Base-by-base conservation (phyloP, 2,329 filamentous ascomycete species). In the Trichoderma polysporum region DNA sequence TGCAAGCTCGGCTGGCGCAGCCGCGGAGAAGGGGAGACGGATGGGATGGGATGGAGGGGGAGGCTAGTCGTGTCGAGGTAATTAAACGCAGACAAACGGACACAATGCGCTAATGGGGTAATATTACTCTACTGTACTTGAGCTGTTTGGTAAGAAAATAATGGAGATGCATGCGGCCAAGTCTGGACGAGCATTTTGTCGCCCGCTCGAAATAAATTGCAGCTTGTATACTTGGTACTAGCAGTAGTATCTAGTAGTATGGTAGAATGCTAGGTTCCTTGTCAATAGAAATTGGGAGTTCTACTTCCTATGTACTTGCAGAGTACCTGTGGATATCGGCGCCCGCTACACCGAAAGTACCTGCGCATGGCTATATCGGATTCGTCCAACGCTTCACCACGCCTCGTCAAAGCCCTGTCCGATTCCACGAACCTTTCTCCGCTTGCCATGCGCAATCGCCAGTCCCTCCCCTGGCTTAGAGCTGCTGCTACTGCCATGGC, bases 381-480 rank as follows among this genome's bases (percentile, higher is more conserved):
- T 45, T 58, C 37, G 39, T 47, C 39, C 17, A 33, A n/a, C n/a
- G n/a, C 31, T 17, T 52, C 27, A 10, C 9, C 39, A 25, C 50
- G 47, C 35, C 45, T 58, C 50, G 39, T 5, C 61, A 19, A 33
- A 33, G 29, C 57, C 57, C 31, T 49, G 66, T 50, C 52, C 35
- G 22, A 41, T 53, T 39, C 33, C 45, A 62, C 45, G 59, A 62
- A 53, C 25, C 47, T 13, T 62, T 52, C 59, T 62, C 59, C 59
- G 59, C 59, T 62, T 39, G 47, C 59, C 59, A 62, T 49, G 59
- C 59, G 59, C 59, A 62, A 53, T 53, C 41, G 39, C 25, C 41
- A 60, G 22, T 45, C 13, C 19, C 57, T 49, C 49, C 59, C 59
- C 59, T 52, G 59, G 47, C 49, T 41, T 53, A 13, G 49, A 41